Evolutionary conservation across 108 stramenopile genomes (phyloP).

Genomic region (Cyclotella sp.): DNA sequence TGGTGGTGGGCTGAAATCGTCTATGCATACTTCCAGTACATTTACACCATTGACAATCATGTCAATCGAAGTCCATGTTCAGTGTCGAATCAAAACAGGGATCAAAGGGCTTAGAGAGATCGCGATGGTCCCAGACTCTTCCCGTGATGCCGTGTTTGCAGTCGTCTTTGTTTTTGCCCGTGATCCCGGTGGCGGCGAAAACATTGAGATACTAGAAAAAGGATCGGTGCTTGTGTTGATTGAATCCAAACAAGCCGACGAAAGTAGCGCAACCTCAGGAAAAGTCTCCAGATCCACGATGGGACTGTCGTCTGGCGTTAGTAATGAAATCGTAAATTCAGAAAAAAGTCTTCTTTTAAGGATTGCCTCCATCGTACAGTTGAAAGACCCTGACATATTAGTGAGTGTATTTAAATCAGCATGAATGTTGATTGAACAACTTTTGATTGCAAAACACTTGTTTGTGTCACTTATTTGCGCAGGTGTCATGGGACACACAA

Average conservation of each 20-base stretch:
- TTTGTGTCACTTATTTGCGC: no score
- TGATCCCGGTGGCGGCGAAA: conserved; percentile 90
- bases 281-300: conserved; percentile 34
- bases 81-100: conserved; percentile 74
- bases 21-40: conserved; percentile 56
- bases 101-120: conserved; percentile 72
- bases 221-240: conserved; percentile 70
- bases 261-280: background rate
- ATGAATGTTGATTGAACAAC: no score
- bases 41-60: conserved; percentile 78
- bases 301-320: conserved; percentile 57
- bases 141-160: conserved; percentile 72
- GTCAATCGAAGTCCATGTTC: conserved; percentile 88
- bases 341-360: conserved; percentile 70
- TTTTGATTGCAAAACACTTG: no score
- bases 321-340: conserved; percentile 58
- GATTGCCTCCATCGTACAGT: conserved; percentile 70
- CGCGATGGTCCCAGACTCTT: conserved; percentile 80
- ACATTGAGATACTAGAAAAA: conserved; percentile 70
- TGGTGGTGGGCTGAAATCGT: conserved; percentile 82
- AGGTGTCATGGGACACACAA: conserved; percentile 80
- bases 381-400: conserved; percentile 84
- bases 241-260: conserved; percentile 49
- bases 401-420: conserved; percentile 32
- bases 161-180: conserved; percentile 68